Conservation (phyloP, 1,284 basidiomycete species). For the Fomitiporia mediterranea region DNA sequence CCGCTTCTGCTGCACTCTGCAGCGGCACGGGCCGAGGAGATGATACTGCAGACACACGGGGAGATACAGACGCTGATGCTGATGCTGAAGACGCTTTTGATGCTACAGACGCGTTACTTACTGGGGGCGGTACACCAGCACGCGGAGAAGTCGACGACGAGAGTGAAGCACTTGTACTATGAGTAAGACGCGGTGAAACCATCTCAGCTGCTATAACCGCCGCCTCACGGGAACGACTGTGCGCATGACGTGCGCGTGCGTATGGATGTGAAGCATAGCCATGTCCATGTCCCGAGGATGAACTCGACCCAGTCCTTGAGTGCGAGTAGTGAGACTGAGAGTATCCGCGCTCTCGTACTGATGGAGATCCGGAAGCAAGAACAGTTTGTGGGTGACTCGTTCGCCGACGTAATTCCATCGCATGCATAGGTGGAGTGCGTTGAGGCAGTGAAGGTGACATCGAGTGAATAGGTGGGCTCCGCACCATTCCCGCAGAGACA, state of each 20-base stretch:
- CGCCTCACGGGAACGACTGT: conserved; percentile 8
- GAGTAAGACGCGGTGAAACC: neutral
- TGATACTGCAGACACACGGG: neutral
- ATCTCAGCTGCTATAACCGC: neutral
- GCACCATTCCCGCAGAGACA: neutral
- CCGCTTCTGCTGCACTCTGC: neutral
- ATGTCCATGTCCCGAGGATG: conserved; percentile 13
- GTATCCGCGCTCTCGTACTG: neutral
- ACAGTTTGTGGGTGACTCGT: neutral
- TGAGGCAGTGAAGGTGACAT: neutral
- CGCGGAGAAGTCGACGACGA: neutral
- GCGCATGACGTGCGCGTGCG: neutral
- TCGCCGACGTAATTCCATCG: neutral
- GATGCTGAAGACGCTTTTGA: neutral
- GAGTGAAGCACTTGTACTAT: neutral
- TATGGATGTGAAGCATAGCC: conserved; percentile 8
- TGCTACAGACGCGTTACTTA: neutral
- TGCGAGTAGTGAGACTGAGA: conserved; percentile 9
- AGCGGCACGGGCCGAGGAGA: neutral
- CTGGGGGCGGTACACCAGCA: too few species aligned
- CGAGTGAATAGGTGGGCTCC: neutral
- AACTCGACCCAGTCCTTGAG: conserved; percentile 13
- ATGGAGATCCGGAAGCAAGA: neutral
- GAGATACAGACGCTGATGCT: neutral
- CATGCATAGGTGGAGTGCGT: neutral